Evolutionary conservation across 805 yeast species (phyloP).

Genomic region (Myxozyma lipomycoides): DNA sequence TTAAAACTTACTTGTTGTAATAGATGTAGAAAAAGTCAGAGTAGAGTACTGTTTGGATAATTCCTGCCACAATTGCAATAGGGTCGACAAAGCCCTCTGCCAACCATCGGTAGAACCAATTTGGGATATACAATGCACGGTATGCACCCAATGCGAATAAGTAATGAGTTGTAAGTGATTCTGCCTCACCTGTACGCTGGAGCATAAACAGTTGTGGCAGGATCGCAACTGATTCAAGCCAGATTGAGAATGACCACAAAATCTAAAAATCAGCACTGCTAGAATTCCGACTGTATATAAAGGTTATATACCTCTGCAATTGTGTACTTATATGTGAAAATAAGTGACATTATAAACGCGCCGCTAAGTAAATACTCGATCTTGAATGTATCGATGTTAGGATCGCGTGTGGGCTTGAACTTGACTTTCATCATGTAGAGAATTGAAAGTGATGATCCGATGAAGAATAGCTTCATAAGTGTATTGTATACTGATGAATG

Average conservation of each 20-base stretch:
- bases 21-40: slow-evolving; percentile 95
- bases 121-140: slow-evolving; percentile 85
- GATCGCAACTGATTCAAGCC: slow-evolving; percentile 91
- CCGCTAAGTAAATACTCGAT: slow-evolving; percentile 66
- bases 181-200: slow-evolving; percentile 84
- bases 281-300: neutral
- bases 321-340: slow-evolving; percentile 65
- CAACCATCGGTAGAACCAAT: slow-evolving; percentile 86
- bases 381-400: slow-evolving; percentile 69
- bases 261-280: slow-evolving; percentile 27
- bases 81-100: slow-evolving; percentile 47
- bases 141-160: slow-evolving; percentile 90
- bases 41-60: slow-evolving; percentile 80
- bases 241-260: slow-evolving; percentile 82
- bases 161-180: slow-evolving; percentile 83
- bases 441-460: slow-evolving; percentile 69
- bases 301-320: slow-evolving; percentile 48
- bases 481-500: slow-evolving; percentile 62
- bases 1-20: slow-evolving; percentile 47
- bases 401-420: slow-evolving; percentile 54
- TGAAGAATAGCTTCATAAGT: slow-evolving; percentile 75
- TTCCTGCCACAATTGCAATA: slow-evolving; percentile 71
- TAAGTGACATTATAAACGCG: slow-evolving; percentile 52
- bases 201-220: slow-evolving; percentile 89
- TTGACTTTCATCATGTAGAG: slow-evolving; percentile 64